Percentiles rank a stretch among this genome's conserved stretches.
Conservation (phyloP, 108 stramenopile genomes). For the Cylindrotheca closterium region DNA sequence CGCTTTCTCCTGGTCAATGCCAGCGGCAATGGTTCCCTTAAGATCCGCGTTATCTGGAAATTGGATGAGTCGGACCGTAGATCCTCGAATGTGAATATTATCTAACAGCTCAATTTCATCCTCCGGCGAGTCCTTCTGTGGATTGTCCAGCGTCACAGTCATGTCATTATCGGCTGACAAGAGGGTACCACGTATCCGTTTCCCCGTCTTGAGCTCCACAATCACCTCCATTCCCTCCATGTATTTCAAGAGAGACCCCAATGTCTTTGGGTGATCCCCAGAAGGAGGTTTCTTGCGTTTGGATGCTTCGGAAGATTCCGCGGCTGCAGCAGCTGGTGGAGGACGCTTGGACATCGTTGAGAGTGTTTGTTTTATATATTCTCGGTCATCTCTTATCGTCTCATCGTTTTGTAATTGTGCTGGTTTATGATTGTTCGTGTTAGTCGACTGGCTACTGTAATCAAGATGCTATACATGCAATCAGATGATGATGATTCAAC, state of each 20-base stretch:
- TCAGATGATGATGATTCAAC: too few relatives aligned
- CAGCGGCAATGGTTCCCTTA: slow-evolving; percentile 31
- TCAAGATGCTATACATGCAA: too few relatives aligned
- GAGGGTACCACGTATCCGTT: slow-evolving; percentile 51
- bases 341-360: not conserved
- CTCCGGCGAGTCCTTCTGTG: not conserved
- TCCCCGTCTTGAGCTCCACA: slow-evolving; percentile 77
- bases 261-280: slow-evolving; percentile 9
- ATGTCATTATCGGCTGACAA: slow-evolving; percentile 61
- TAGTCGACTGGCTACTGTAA: too few relatives aligned
- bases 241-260: slow-evolving; percentile 49
- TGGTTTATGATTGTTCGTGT: too few relatives aligned
- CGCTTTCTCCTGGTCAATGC: slow-evolving; percentile 54
- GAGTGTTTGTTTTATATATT: too few relatives aligned
- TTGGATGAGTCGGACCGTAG: slow-evolving; percentile 73
- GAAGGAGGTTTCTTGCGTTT: not conserved
- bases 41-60: slow-evolving; percentile 73
- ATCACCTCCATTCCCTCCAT: slow-evolving; percentile 62
- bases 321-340: too few relatives aligned
- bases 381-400: too few relatives aligned
- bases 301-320: too few relatives aligned
- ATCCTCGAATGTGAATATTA: slow-evolving; percentile 57
- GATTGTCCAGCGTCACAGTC: slow-evolving; percentile 57
- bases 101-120: not conserved
- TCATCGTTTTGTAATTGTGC: too few relatives aligned